Evolutionary conservation across 176 grass and related monocot genomes (phyloP), one percentile per base, ranked within the genome.

Genomic region (Aegilops tauschii): DNA sequence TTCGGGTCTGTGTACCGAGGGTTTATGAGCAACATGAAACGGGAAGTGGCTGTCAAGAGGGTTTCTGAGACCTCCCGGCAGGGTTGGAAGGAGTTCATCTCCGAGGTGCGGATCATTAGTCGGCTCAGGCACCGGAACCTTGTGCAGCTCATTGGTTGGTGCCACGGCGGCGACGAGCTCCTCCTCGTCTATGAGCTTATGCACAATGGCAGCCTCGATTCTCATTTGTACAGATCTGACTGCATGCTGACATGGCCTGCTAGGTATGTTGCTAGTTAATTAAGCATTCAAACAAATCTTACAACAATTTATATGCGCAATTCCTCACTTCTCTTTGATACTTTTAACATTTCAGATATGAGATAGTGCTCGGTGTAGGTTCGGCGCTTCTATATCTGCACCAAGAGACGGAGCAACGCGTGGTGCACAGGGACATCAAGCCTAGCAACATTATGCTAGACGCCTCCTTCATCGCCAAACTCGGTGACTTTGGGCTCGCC

Each of bases 141-240:
- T 3, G 90, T 91, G 13, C 83, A 85, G 20, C 70, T 94, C 50
- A 63, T 89, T 0, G 92, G 90, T 5, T 87, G 80, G 79, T 85
- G 83, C 76, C 87, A 89, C 0, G 12, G 70, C 0, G 56, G 75
- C 18, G 18, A 85, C 3, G 76, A 78, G 11, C 29, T 89, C 69
- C 27, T 82, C 14, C 73, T 91, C 0, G 87, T 87, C 8, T 91
- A 89, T 13, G 84, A 89, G 5, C 73, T 77, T 76, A 87, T 91
- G 68, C 84, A 77, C 12, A 91, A 94, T 61, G 89, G 83, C 8
- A 94, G 92, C 83, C 85, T 92, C 25, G 93, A 93, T 21, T 40
- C 44, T 31, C 44, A 50, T 52, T 0, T 76, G 0, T 52, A 76
- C 8, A 52, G 3, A 52, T 4, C 14, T 0, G 73, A 52, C 27